These are phyloP conservation scores for Phyllosticta paracitricarpa DNA, from an alignment of 2,329 filamentous ascomycete genomes.

Conservation along the genomic window DNA sequence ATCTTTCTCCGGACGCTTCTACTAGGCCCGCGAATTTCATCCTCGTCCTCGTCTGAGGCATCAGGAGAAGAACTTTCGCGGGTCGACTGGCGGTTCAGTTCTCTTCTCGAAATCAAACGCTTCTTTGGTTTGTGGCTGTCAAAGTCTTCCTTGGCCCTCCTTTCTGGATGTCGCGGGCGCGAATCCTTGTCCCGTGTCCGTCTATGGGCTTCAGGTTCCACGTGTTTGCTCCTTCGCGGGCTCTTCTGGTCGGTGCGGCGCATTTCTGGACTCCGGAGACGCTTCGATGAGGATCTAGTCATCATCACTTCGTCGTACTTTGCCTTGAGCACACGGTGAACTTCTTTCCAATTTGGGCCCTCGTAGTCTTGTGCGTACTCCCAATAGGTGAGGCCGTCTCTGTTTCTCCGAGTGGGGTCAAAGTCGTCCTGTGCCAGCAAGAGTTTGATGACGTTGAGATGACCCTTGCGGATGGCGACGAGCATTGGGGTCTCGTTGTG, in stretches of 20 bases:
- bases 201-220: conserved; percentile 16
- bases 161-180: conserved; percentile 1
- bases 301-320: conserved; percentile 53
- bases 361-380: conserved; percentile 75
- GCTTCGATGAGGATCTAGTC: conserved; percentile 2
- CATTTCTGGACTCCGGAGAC: conserved; percentile 6
- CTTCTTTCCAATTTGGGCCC: conserved; percentile 83
- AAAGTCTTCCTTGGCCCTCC: neutral
- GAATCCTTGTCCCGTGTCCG: conserved; percentile 22
- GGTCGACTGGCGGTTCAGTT: conserved; percentile 22
- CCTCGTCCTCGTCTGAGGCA: conserved; percentile 26
- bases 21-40: conserved; percentile 21
- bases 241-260: conserved; percentile 21
- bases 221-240: conserved; percentile 17
- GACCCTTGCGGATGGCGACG: conserved; percentile 81
- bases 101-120: conserved; percentile 26
- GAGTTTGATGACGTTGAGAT: conserved; percentile 73
- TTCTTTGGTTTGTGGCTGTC: conserved; percentile 13
- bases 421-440: conserved; percentile 69
- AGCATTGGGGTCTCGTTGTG: conserved; percentile 88
- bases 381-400: conserved; percentile 70
- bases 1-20: conserved; percentile 7
- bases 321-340: conserved; percentile 69
- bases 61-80: conserved; percentile 14
- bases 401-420: conserved; percentile 65